Evolutionary conservation across 495 filamentous ascomycete species (phyloP).

Genomic region (Penicillium samsonianum): DNA sequence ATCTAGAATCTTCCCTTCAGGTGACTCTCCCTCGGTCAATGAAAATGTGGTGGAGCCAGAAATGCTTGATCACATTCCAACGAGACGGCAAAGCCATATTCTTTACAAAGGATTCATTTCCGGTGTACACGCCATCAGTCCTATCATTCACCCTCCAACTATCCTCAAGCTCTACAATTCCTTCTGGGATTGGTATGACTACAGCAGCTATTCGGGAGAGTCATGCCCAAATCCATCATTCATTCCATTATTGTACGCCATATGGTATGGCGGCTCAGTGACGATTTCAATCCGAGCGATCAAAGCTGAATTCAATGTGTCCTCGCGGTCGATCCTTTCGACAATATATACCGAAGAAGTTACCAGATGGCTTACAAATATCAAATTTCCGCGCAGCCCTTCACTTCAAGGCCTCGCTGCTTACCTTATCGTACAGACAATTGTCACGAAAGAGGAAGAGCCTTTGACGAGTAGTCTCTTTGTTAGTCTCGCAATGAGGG

Average conservation of each 20-base stretch:
- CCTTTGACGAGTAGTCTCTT: slow-evolving; percentile 51
- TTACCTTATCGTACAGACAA: slow-evolving; percentile 50
- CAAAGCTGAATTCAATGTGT: slow-evolving; percentile 44
- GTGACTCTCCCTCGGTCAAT: slow-evolving; percentile 38
- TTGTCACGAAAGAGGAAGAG: slow-evolving; percentile 50
- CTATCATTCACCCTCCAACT: slow-evolving; percentile 47
- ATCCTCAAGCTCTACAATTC: slow-evolving; percentile 44
- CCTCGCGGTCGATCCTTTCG: slow-evolving; percentile 40
- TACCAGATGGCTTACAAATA: slow-evolving; percentile 45
- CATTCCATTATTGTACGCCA: slow-evolving; percentile 48
- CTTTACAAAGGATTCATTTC: slow-evolving; percentile 52
- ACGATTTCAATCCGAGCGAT: slow-evolving; percentile 47
- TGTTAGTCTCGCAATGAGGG: slow-evolving; percentile 58
- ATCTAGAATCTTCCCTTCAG: slow-evolving; percentile 42
- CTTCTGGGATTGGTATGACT: slow-evolving; percentile 54
- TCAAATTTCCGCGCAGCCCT: slow-evolving; percentile 49
- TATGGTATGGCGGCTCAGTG: slow-evolving; percentile 52
- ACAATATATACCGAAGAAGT: slow-evolving; percentile 44
- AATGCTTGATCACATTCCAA: slow-evolving; percentile 48
- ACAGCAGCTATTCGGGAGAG: slow-evolving; percentile 46
- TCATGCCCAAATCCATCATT: slow-evolving; percentile 45
- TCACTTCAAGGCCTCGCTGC: slow-evolving; percentile 47
- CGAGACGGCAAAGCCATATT: slow-evolving; percentile 49
- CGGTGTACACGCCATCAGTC: slow-evolving; percentile 49
- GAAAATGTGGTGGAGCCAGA: slow-evolving; percentile 44